phyloP scores from a whole-genome alignment of 2,329 filamentous ascomycete species.

The Fusarium aywerte region DNA sequence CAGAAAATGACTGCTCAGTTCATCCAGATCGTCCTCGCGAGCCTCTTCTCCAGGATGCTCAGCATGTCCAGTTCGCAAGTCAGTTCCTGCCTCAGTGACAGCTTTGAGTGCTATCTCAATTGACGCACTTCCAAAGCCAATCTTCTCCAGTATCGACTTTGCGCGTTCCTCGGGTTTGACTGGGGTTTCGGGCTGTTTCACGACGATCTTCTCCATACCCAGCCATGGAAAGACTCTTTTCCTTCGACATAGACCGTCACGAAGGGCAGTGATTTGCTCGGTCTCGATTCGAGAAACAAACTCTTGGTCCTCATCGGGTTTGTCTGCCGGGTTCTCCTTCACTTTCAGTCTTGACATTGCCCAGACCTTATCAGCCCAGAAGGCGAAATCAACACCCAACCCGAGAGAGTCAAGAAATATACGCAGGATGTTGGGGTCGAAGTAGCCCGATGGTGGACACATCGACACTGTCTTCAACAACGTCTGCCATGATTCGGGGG shows the following conservation, averaged over 20 bases:
- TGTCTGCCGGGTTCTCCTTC: not conserved
- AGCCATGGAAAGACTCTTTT: not conserved
- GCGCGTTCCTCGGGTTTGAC: not conserved
- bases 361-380: constrained; percentile 13
- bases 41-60: not conserved
- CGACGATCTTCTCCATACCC: not conserved
- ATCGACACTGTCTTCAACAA: constrained; percentile 4
- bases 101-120: not conserved
- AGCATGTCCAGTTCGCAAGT: not conserved
- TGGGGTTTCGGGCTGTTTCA: not conserved
- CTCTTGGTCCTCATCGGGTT: not conserved
- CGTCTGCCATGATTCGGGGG: constrained; percentile 16
- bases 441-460: not conserved
- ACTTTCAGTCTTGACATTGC: not conserved
- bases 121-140: not conserved
- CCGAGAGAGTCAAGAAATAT: constrained; percentile 26
- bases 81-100: not conserved
- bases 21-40: not conserved
- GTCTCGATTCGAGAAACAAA: not conserved
- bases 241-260: constrained; percentile 11
- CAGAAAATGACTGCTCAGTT: not conserved
- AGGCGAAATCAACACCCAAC: constrained; percentile 19
- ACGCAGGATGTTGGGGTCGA: constrained; percentile 8
- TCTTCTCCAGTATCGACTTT: not conserved
- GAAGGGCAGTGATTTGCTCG: not conserved